Evolutionary conservation across 192 early-diverging fungal genomes (phyloP).

Genomic region (Umbelopsis sp.): DNA sequence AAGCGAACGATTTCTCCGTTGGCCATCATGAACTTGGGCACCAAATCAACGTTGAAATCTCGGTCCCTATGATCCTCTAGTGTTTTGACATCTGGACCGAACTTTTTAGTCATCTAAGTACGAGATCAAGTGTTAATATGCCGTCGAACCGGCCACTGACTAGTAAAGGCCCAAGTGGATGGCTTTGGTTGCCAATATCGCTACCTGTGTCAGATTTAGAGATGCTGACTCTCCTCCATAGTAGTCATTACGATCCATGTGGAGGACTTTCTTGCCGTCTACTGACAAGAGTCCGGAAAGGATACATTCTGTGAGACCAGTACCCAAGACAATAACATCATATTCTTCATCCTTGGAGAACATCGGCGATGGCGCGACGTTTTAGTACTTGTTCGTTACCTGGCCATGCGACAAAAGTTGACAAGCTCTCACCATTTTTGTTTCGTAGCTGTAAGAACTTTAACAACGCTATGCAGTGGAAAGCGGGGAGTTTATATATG

Average conservation of each 20-base stretch:
- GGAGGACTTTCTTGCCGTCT: conserved; percentile 91
- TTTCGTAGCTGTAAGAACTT: neutral
- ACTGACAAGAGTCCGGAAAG: conserved; percentile 84
- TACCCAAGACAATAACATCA: conserved; percentile 88
- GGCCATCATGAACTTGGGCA: conserved; percentile 99
- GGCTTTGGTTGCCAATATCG: too few species aligned
- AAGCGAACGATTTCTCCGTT: conserved; percentile 97
- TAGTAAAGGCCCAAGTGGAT: neutral
- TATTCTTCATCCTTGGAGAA: conserved; percentile 76
- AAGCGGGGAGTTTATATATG: neutral
- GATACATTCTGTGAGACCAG: conserved; percentile 89
- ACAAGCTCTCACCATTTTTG: too few species aligned
- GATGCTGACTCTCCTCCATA: conserved; percentile 97
- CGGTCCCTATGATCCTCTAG: conserved; percentile 63
- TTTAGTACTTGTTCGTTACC: too few species aligned
- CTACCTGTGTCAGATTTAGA: conserved; percentile 93
- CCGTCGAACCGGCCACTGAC: neutral
- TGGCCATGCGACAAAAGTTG: neutral
- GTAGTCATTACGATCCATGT: conserved; percentile 96
- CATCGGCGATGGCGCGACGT: neutral
- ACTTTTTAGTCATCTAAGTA: conserved; percentile 71
- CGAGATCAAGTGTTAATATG: neutral
- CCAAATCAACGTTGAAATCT: conserved; percentile 97
- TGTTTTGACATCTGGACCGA: conserved; percentile 57
- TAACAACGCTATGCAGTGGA: neutral